Evolutionary conservation across 441 rosid genomes (phyloP), one percentile per base, ranked within the genome.

Genomic region (Euphorbia schlechtendalii): DNA sequence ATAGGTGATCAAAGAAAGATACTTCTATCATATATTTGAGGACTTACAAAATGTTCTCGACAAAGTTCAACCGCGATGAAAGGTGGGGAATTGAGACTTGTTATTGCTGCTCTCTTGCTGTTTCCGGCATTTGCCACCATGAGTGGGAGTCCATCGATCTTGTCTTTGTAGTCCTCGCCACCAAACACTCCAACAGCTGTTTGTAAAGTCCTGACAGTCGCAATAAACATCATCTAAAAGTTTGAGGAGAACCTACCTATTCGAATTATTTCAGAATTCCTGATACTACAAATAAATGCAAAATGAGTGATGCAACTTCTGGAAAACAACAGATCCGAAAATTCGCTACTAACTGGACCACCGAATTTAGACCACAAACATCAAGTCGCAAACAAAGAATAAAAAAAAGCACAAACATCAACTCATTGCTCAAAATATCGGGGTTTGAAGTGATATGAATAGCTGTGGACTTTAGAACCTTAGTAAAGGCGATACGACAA

Each of bases 131-230:
- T 87, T 76, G 96, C 97, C 61, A 76, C 85, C 99, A 94, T 94
- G 27, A 94, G 83, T 59, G 97, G 99, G 61, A 88, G 64, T 63
- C 70, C 63, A 74, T 86, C 93, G 58, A 74, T 74, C 76, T 78
- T 77, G 48, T 81, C 86, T 4, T 83, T 79, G 78, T 86, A 90
- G 68, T 80, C 91, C 65, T 80, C 97, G 41, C 96, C 93, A 52
- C 99, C 99, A 48, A 94, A 94, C 54, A 87, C 96, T 71, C 97
- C 99, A 73, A 87, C 96, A 65, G 99, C 97, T 68, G 99, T 94
- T 80, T 94, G 99, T 76, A 94, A 63, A 46, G 97, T 90, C 87
- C 97, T 94, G 78, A 77, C 67, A 62, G 49, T 62, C 77, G 76
- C 20, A 69, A 22, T 22, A 43, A 80, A 56, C 49, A 61, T 18